phyloP scores from a whole-genome alignment of 257 asterid species.

The Primulina huaijiensis region DNA sequence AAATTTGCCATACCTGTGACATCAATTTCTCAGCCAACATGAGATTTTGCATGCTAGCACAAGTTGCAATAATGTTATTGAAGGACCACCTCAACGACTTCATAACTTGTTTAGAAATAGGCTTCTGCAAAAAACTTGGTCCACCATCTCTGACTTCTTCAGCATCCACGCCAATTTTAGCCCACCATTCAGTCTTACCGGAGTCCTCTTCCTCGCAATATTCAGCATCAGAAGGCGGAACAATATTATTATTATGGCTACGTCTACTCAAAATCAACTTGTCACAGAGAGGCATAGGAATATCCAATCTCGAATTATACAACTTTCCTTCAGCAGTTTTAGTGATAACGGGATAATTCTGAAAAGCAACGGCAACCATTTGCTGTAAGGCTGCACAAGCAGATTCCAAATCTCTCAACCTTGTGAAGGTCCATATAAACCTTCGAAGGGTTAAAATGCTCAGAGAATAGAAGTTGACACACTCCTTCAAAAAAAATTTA shows the following conservation, averaged over 20 bases:
- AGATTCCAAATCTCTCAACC: conserved; percentile 71
- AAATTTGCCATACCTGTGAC: conserved; percentile 56
- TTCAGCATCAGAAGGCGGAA: conserved; percentile 25
- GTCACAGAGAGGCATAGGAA: conserved; percentile 56
- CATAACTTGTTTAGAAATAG: conserved; percentile 37
- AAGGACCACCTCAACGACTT: conserved; percentile 63
- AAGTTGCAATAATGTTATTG: conserved; percentile 61
- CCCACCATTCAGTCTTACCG: conserved; percentile 17
- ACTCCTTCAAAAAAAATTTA: conserved; percentile 86
- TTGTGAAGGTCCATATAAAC: conserved; percentile 66
- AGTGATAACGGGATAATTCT: conserved; percentile 29
- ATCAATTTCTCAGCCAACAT: conserved; percentile 65
- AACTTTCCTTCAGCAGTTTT: conserved; percentile 53
- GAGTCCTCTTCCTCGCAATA: conserved; percentile 29
- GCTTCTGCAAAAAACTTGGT: conserved; percentile 33
- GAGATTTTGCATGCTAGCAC: conserved; percentile 50
- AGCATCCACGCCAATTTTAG: conserved; percentile 27
- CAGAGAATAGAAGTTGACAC: conserved; percentile 42
- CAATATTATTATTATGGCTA: conserved; percentile 20
- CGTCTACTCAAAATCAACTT: conserved; percentile 30
- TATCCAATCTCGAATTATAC: conserved; percentile 45
- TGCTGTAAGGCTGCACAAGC: conserved; percentile 64
- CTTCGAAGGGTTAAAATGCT: conserved; percentile 59
- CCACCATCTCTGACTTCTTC: conserved; percentile 20
- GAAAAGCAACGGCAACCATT: conserved; percentile 55